phyloP scores from a whole-genome alignment of 805 yeast species.

The Barnettozyma salicaria region DNA sequence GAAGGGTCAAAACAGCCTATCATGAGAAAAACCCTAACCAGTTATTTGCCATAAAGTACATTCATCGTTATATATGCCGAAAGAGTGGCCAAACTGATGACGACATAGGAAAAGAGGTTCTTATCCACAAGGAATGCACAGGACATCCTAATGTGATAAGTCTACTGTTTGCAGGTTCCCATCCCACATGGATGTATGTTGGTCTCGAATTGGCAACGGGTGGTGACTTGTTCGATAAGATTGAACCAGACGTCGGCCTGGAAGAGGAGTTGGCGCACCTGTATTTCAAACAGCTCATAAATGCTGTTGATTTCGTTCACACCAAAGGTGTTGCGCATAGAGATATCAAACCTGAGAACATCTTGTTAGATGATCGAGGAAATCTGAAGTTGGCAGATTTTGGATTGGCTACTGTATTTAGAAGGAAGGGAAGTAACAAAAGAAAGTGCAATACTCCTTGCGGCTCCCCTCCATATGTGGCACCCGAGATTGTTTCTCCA shows the following conservation, averaged over 20 bases:
- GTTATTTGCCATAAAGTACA: conserved; percentile 53
- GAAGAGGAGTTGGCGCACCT: conserved; percentile 61
- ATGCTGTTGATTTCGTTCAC: conserved; percentile 57
- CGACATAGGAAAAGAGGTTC: conserved; percentile 46
- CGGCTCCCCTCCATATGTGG: conserved; percentile 75
- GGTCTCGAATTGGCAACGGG: conserved; percentile 65
- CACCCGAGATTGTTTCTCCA: conserved; percentile 55
- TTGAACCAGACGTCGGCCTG: conserved; percentile 69
- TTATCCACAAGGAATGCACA: conserved; percentile 52
- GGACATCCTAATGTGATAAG: conserved; percentile 56
- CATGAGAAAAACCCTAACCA: conserved; percentile 29
- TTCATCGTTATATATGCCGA: conserved; percentile 37
- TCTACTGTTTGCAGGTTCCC: conserved; percentile 48
- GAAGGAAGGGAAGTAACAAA: conserved; percentile 40
- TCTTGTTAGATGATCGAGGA: conserved; percentile 56
- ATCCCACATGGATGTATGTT: conserved; percentile 55
- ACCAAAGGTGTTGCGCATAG: conserved; percentile 59
- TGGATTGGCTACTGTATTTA: conserved; percentile 63
- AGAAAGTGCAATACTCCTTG: conserved; percentile 48
- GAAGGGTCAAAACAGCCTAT: conserved; percentile 45
- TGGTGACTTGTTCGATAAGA: conserved; percentile 75
- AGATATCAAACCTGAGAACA: conserved; percentile 65
- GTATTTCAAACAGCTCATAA: conserved; percentile 59
- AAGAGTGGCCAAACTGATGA: conserved; percentile 33
- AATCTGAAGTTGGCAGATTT: conserved; percentile 72